Percentiles rank a stretch among this genome's conserved stretches.
These are phyloP conservation scores for Trypanosoma vivax DNA, from an alignment of 208 protist genomes.

Conservation along the genomic window DNA sequence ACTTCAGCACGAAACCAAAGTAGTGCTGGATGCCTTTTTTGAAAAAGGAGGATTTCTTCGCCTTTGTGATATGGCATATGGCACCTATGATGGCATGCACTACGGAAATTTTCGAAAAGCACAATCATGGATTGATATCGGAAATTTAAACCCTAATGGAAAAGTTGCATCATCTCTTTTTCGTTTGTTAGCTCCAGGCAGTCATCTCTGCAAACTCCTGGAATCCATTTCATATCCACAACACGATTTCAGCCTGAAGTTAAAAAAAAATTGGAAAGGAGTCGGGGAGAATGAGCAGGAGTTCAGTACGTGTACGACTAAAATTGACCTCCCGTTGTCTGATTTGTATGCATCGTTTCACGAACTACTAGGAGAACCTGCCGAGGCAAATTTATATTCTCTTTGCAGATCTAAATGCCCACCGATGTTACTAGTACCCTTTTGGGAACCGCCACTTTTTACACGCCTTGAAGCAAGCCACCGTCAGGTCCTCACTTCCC, in stretches of 20 bases:
- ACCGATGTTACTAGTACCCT: slow-evolving; percentile 58
- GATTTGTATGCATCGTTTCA: slow-evolving; percentile 42
- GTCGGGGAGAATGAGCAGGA: slow-evolving; percentile 8
- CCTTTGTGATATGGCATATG: slow-evolving; percentile 69
- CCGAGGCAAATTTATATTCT: slow-evolving; percentile 41
- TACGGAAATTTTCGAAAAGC: slow-evolving; percentile 1
- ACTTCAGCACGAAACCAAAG: slow-evolving; percentile 41
- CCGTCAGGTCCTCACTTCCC: slow-evolving; percentile 50
- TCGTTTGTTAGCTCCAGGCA: slow-evolving; percentile 56
- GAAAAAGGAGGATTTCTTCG: slow-evolving; percentile 44
- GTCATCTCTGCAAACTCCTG: slow-evolving; percentile 45
- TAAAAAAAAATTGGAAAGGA: slow-evolving; percentile 56
- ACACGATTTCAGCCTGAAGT: slow-evolving; percentile 29
- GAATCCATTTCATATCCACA: slow-evolving; percentile 59
- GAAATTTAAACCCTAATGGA: slow-evolving; percentile 53
- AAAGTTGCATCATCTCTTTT: slow-evolving; percentile 44
- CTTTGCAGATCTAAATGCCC: slow-evolving; percentile 42
- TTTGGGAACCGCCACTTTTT: slow-evolving; percentile 73
- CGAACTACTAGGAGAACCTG: slow-evolving; percentile 48
- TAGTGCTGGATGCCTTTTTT: slow-evolving; percentile 66
- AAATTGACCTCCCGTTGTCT: slow-evolving; percentile 60
- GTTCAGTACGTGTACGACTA: slow-evolving; percentile 11
- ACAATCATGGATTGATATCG: slow-evolving; percentile 74
- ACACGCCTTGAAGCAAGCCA: slow-evolving; percentile 59
- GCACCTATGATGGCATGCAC: slow-evolving; percentile 16